Evolutionary conservation across 129 eudicot genomes (phyloP).

Genomic region (Flaveria trinervia): DNA sequence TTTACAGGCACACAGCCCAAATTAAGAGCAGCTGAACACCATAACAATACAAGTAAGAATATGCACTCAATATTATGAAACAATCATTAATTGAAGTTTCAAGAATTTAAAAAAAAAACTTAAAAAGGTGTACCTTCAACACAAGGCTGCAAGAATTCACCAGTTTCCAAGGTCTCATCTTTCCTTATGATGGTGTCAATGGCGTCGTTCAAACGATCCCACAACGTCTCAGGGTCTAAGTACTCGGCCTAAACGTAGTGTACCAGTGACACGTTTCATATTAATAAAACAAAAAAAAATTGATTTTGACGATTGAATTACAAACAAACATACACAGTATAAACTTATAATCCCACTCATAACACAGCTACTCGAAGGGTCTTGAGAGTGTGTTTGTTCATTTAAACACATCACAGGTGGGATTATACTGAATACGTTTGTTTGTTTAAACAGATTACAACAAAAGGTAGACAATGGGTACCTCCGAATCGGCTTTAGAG

Average conservation of each 20-base stretch:
- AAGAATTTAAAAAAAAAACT: slow-evolving; percentile 16
- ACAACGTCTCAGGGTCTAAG: slow-evolving; percentile 65
- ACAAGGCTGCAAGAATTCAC: slow-evolving; percentile 82
- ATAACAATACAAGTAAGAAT: slow-evolving; percentile 10
- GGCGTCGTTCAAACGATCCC: slow-evolving; percentile 90
- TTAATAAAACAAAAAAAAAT: not conserved
- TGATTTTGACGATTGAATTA: not conserved
- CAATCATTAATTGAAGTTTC: not conserved
- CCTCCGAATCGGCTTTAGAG: slow-evolving; percentile 98
- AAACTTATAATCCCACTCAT: too few species aligned
- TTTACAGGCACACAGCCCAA: slow-evolving; percentile 83
- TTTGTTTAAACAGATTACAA: not conserved
- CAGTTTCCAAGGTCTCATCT: slow-evolving; percentile 81
- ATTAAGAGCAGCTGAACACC: slow-evolving; percentile 83
- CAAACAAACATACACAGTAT: not conserved
- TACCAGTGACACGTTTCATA: not conserved
- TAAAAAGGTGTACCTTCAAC: slow-evolving; percentile 68
- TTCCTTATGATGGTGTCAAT: slow-evolving; percentile 81
- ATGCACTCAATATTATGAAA: not conserved
- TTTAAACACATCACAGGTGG: too few species aligned
- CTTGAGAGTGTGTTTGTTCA: too few species aligned
- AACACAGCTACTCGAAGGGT: too few species aligned
- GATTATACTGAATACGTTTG: too few species aligned
- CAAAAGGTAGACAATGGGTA: slow-evolving; percentile 23
- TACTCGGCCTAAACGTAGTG: slow-evolving; percentile 58